Conservation (phyloP, 345 rosid genomes). For the Gossypium stocksii region DNA sequence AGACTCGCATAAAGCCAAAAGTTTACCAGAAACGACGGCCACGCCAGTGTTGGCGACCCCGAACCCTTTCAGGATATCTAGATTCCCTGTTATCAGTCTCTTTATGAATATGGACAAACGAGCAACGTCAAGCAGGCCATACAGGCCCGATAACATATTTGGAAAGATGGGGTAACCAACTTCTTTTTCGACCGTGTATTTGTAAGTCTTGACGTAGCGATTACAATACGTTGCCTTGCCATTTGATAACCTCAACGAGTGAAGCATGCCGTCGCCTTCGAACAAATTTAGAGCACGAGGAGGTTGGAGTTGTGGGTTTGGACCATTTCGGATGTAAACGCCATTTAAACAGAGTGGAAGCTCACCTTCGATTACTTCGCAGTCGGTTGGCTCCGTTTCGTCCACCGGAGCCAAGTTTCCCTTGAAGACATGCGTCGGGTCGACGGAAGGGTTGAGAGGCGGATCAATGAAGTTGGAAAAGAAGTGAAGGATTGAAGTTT, state of each 20-base stretch:
- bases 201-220: slow-evolving; percentile 13
- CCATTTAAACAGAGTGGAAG: slow-evolving; percentile 17
- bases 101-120: neutral
- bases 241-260: slow-evolving; percentile 12
- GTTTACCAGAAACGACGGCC: slow-evolving; percentile 10
- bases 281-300: slow-evolving; percentile 22
- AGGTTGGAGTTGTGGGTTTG: slow-evolving; percentile 21
- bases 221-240: slow-evolving; percentile 7
- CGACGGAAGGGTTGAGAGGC: slow-evolving; percentile 18
- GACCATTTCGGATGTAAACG: slow-evolving; percentile 24
- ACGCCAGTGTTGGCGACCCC: slow-evolving; percentile 6
- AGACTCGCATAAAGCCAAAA: slow-evolving; percentile 21
- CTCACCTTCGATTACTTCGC: slow-evolving; percentile 18
- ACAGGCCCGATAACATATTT: neutral
- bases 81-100: neutral
- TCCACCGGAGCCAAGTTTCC: slow-evolving; percentile 13
- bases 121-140: neutral
- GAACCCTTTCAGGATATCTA: neutral
- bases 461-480: slow-evolving; percentile 5
- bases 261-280: slow-evolving; percentile 32
- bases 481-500: neutral
- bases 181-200: neutral
- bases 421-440: slow-evolving; percentile 11
- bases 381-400: slow-evolving; percentile 6
- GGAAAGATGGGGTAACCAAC: neutral